Conservation (phyloP, 306 rosid genomes). For the Datisca glomerata region DNA sequence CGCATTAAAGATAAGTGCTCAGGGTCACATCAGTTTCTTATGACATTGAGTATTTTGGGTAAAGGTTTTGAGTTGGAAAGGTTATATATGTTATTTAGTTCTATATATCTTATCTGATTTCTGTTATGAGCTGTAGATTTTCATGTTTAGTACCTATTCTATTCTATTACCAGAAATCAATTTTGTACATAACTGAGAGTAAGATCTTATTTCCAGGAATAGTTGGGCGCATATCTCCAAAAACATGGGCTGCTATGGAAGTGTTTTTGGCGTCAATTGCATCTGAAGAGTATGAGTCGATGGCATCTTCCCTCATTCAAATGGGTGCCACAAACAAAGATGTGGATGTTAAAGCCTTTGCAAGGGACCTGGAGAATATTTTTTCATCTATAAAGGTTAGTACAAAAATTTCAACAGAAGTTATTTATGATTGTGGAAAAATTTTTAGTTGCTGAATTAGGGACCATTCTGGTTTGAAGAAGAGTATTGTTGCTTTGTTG, state of each 20-base stretch:
- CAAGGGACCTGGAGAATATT: conserved; percentile 68
- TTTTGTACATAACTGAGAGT: conserved; percentile 1
- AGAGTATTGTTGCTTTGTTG: too few relatives aligned
- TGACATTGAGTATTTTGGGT: too few relatives aligned
- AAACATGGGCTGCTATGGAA: conserved; percentile 98
- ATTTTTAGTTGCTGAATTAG: too few relatives aligned
- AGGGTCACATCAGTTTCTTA: too few relatives aligned
- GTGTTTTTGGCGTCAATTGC: conserved; percentile 79
- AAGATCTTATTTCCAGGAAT: conserved; percentile 42
- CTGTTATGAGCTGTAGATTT: too few relatives aligned
- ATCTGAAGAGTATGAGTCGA: conserved; percentile 75
- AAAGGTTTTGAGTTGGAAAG: too few relatives aligned
- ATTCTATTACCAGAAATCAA: too few relatives aligned
- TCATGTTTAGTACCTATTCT: too few relatives aligned
- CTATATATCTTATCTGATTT: too few relatives aligned
- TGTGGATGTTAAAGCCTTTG: conserved; percentile 61
- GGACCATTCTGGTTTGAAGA: too few relatives aligned
- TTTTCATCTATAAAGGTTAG: conserved; percentile 83
- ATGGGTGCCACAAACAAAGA: conserved; percentile 84
- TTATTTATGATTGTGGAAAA: background rate
- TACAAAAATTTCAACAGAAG: background rate
- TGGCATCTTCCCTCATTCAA: conserved; percentile 89
- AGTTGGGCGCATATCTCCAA: conserved; percentile 84
- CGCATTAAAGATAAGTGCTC: too few relatives aligned
- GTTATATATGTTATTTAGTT: too few relatives aligned